These are phyloP conservation scores for Apiospora aurea DNA, from an alignment of 2,329 filamentous ascomycete species.

Conservation along the genomic window DNA sequence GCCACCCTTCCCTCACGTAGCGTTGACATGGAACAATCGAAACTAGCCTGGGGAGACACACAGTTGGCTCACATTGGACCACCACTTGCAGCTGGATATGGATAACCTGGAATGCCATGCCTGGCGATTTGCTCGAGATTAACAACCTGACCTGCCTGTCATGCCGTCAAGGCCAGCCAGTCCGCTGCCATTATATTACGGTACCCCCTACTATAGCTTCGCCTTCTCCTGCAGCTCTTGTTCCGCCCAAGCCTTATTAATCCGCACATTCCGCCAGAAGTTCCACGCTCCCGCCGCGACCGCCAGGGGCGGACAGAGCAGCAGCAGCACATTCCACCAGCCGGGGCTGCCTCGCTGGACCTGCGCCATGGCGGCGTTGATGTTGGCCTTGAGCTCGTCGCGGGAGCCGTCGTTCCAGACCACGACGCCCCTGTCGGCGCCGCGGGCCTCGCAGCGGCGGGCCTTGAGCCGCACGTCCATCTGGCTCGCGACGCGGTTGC, in stretches of 20 bases:
- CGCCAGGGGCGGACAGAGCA: constrained; percentile 78
- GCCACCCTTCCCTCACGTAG: not conserved
- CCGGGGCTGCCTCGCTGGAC: constrained; percentile 70
- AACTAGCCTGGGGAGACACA: not conserved
- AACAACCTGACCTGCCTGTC: not conserved
- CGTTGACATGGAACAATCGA: not conserved
- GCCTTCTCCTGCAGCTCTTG: constrained; percentile 57
- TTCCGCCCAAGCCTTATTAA: constrained; percentile 74
- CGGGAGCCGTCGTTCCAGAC: constrained; percentile 88
- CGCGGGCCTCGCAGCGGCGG: constrained; percentile 71
- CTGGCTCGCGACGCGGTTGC: constrained; percentile 86
- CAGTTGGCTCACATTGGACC: not conserved
- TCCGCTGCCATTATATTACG: not conserved
- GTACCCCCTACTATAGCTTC: constrained; percentile 44
- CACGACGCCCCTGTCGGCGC: constrained; percentile 73
- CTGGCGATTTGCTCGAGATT: not conserved
- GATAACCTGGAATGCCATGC: not conserved
- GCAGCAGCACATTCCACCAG: constrained; percentile 83
- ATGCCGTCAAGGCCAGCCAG: not conserved
- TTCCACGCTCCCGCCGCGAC: constrained; percentile 73
- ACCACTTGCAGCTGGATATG: not conserved
- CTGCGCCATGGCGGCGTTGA: constrained; percentile 70
- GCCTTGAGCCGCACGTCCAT: constrained; percentile 87
- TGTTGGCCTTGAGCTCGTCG: constrained; percentile 71
- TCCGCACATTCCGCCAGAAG: constrained; percentile 73